Percentiles rank a stretch among this genome's conserved stretches.
Conservation (phyloP, 768 basidiomycete genomes). For the Collybia sp. region DNA sequence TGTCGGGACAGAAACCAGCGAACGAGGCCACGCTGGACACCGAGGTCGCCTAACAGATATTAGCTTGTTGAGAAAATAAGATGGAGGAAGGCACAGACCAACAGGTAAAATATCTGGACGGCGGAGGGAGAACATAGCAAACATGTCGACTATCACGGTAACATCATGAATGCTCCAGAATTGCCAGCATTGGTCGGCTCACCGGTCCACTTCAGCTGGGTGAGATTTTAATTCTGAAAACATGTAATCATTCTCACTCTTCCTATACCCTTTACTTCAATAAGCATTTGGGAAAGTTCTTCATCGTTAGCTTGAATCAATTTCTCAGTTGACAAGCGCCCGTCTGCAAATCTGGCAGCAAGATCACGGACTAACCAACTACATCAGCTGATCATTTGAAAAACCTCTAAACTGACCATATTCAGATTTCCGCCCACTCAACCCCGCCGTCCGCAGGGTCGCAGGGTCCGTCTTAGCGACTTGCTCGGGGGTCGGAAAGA, state of each 20-base stretch:
- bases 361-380: conserved; percentile 61
- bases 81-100: conserved; percentile 16
- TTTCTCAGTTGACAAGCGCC: conserved; percentile 69
- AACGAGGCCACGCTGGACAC: conserved; percentile 71
- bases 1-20: conserved; percentile 68
- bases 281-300: conserved; percentile 69
- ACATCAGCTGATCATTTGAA: conserved; percentile 1
- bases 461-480: conserved; percentile 58
- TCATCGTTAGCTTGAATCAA: conserved; percentile 71
- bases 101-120: conserved; percentile 73
- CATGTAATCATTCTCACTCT: conserved; percentile 36
- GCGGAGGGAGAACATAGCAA: conserved; percentile 82
- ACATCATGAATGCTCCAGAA: neutral
- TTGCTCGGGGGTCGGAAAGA: conserved; percentile 70
- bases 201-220: conserved; percentile 54
- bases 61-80: neutral
- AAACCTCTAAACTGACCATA: conserved; percentile 48
- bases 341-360: conserved; percentile 76
- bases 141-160: conserved; percentile 73
- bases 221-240: neutral
- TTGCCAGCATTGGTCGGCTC: conserved; percentile 6
- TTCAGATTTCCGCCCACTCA: conserved; percentile 85
- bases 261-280: conserved; percentile 77
- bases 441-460: conserved; percentile 65
- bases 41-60: conserved; percentile 61